Conservation (phyloP, 345 rosid species). For the Leavenworthia alabamica region DNA sequence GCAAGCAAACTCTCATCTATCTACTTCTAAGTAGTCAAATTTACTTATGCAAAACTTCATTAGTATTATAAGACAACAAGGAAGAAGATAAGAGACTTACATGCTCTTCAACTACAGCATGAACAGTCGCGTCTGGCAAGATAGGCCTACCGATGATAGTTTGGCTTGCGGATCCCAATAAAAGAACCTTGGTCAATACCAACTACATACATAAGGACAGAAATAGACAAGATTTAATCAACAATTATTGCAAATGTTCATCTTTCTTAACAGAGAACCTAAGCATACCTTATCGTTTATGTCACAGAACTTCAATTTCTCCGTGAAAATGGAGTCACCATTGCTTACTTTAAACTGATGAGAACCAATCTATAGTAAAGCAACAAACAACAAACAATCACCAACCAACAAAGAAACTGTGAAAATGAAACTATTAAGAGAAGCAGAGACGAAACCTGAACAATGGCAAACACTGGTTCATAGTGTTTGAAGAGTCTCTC, state of each 20-base stretch:
- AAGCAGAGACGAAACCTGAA: slow-evolving; percentile 56
- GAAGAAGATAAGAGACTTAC: slow-evolving; percentile 43
- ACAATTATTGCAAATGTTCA: background rate
- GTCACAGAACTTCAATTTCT: slow-evolving; percentile 86
- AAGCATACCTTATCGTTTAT: slow-evolving; percentile 77
- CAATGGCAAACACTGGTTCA: slow-evolving; percentile 80
- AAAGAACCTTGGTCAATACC: slow-evolving; percentile 73
- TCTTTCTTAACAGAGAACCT: background rate
- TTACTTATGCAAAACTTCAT: background rate
- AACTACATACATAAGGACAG: slow-evolving; percentile 50
- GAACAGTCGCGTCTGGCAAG: slow-evolving; percentile 77
- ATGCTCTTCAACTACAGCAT: slow-evolving; percentile 97
- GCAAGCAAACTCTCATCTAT: background rate
- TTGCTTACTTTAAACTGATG: slow-evolving; percentile 97
- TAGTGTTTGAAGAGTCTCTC: slow-evolving; percentile 60
- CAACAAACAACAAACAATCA: background rate
- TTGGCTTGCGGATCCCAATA: slow-evolving; percentile 69
- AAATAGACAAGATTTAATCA: background rate
- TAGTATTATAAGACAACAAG: background rate
- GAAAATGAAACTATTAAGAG: background rate
- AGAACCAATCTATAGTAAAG: slow-evolving; percentile 64
- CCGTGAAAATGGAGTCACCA: slow-evolving; percentile 69
- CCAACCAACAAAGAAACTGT: background rate
- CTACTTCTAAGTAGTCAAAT: too few species aligned
- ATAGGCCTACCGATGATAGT: slow-evolving; percentile 80